A percentile compares a stretch with the other conserved stretches of the same genome.
phyloP scores from a whole-genome alignment of 768 basidiomycete species.

The Gautieria morchelliformis region DNA sequence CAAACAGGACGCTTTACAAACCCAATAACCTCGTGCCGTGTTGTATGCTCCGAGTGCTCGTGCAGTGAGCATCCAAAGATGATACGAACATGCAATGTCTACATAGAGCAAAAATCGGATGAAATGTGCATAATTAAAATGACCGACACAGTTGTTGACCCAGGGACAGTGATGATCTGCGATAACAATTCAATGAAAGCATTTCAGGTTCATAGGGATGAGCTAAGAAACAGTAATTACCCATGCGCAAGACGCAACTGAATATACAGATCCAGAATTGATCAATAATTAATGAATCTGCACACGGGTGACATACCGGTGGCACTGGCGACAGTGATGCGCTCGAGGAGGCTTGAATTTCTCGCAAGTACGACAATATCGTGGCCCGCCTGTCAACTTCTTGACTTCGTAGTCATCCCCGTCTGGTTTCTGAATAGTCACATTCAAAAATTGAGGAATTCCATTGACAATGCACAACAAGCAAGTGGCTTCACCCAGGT shows the following conservation, averaged over 20 bases:
- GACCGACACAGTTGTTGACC: conserved; percentile 93
- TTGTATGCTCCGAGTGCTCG: conserved; percentile 44
- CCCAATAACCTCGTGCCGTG: conserved; percentile 37
- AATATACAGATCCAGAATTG: not conserved
- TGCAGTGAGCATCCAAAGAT: conserved; percentile 70
- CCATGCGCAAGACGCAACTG: conserved; percentile 86
- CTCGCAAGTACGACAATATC: conserved; percentile 82
- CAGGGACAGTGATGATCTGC: conserved; percentile 87
- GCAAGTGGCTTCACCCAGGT: conserved; percentile 50
- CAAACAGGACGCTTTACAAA: conserved; percentile 20
- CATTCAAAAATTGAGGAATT: not conserved
- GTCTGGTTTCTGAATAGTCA: conserved; percentile 57
- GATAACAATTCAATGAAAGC: not conserved
- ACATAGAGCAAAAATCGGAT: conserved; percentile 40
- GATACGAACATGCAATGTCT: conserved; percentile 47
- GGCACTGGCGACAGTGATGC: conserved; percentile 89
- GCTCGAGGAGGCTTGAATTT: conserved; percentile 80
- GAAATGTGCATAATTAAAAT: conserved; percentile 83
- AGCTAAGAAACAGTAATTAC: conserved; percentile 28
- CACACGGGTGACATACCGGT: conserved; percentile 40
- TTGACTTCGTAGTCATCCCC: conserved; percentile 83
- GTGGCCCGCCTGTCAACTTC: conserved; percentile 69
- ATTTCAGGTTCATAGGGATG: not conserved
- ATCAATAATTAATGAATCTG: not conserved
- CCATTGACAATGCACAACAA: not conserved